Conservation (phyloP, 73 alveolate genomes). For the Paramecium sonneborni region DNA sequence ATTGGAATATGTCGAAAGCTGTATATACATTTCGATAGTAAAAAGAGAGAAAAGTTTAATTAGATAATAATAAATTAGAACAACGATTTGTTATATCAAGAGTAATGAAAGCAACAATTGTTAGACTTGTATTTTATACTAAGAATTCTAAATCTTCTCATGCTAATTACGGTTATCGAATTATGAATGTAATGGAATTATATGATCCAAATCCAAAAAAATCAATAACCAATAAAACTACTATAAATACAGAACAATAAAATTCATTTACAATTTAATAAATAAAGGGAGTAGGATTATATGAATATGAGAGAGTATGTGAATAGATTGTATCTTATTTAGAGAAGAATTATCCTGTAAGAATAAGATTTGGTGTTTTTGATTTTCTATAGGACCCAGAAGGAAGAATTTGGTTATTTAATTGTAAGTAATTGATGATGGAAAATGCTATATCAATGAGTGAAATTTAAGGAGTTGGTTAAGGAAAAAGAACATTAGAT, state of each 20-base stretch:
- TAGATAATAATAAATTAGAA: constrained; percentile 57
- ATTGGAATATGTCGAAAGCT: constrained; percentile 65
- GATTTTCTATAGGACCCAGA: constrained; percentile 79
- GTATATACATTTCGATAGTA: constrained; percentile 40
- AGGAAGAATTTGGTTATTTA: constrained; percentile 73
- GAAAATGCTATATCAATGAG: constrained; percentile 68
- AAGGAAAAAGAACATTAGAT: constrained; percentile 52
- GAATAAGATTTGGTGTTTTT: constrained; percentile 70
- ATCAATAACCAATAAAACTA: constrained; percentile 45
- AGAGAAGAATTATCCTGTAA: constrained; percentile 72
- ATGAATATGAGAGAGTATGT: constrained; percentile 71
- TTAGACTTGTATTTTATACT: constrained; percentile 46
- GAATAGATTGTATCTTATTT: constrained; percentile 68
- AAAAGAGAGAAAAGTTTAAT: constrained; percentile 56
- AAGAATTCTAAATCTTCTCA: constrained; percentile 60
- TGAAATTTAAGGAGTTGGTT: constrained; percentile 62
- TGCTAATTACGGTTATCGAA: constrained; percentile 66
- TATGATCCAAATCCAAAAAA: constrained; percentile 63
- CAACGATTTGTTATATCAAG: constrained; percentile 65
- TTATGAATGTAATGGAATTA: constrained; percentile 33
- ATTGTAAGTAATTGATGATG: constrained; percentile 70
- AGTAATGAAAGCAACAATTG: constrained; percentile 61
- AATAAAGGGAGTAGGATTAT: constrained; percentile 61
- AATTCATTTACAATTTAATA: constrained; percentile 50
- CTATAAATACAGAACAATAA: constrained; percentile 52